Base-by-base conservation (phyloP, 768 basidiomycete genomes). In the Trametes cingulata region DNA sequence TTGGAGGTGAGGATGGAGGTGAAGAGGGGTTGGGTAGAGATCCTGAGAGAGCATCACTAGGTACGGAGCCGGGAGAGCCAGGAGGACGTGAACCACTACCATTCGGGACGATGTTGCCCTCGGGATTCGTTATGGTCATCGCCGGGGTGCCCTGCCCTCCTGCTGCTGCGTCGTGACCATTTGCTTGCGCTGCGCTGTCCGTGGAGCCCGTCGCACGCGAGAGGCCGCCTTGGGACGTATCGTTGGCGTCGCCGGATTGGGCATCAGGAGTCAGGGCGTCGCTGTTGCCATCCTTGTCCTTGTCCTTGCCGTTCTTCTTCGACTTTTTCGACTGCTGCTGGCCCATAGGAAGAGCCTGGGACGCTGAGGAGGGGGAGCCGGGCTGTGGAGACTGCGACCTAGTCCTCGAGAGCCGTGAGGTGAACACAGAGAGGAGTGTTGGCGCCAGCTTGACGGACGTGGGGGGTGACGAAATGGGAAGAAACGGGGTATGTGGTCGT, bases 321-420 rank as follows among this genome's bases (percentile, higher is more conserved):
- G 82, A 76, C 82, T 87, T 91, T 81, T 88, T 91, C 65, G 90
- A 92, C 69, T 86, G 84, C 77, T 89, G 87, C 73, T 91, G 90
- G 77, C 91, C 90, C 88, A 91, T 91, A 60, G 77, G 80, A 63
- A 78, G 72, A 65, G 77, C 73, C 71, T 73, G 73, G 39, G 77
- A 62, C 29, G 72, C 58, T 37, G 72, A 41, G 0, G 75, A 52
- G 1, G 78, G 76, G 15, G 84, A 77, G 65, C 78, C 77, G 63
- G 85, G 85, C 72, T 84, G 83, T 37, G 87, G 86, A 56, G 89
- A 90, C 71, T 88, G 85, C 39, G 85, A 79, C 77, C 90, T 80
- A 68, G 85, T 83, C 81, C 83, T 87, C 66, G 85, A 82, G 58
- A 89, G 79, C 74, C 87, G 81, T 62, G 85, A 85, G 62, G 88